These are phyloP conservation scores for Buxus sempervirens DNA, from an alignment of 164 flowering plant genomes.

Conservation along the genomic window DNA sequence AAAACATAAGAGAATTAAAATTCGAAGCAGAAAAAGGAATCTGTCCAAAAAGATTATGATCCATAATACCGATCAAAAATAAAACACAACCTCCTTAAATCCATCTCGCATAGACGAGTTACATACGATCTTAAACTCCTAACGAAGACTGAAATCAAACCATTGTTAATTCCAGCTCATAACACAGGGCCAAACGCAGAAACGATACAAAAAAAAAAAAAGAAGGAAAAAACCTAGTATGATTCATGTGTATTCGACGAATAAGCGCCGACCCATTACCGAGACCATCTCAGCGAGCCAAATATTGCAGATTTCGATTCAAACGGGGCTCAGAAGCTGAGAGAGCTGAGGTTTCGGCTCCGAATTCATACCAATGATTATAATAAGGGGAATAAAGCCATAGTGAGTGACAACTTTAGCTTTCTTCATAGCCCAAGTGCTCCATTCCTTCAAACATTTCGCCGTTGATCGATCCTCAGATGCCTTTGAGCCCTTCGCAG, in stretches of 20 bases:
- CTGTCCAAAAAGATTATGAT: neutral
- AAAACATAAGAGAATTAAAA: no score
- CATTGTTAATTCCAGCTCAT: neutral
- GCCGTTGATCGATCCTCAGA: constrained; percentile 28
- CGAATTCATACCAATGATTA: constrained; percentile 80
- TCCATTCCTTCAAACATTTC: constrained; percentile 65
- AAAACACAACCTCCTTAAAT: neutral
- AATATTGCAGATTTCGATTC: constrained; percentile 14
- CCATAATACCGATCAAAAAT: neutral
- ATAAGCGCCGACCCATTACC: constrained; percentile 6
- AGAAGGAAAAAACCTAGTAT: neutral
- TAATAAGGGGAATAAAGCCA: constrained; percentile 75
- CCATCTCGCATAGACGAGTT: neutral
- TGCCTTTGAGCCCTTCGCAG: constrained; percentile 29
- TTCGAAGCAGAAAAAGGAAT: neutral
- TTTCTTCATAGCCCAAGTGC: constrained; percentile 65
- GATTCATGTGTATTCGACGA: constrained; percentile 11
- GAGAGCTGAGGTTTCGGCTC: constrained; percentile 71
- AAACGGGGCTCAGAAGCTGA: constrained; percentile 67
- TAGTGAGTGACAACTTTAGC: constrained; percentile 79
- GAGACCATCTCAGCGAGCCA: neutral
- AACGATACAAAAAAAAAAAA: neutral
- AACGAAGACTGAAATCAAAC: neutral
- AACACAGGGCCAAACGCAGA: no score
- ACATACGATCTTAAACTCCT: neutral